Conservation (phyloP, 768 basidiomycete species). For the Rhizopogon roseolus region DNA sequence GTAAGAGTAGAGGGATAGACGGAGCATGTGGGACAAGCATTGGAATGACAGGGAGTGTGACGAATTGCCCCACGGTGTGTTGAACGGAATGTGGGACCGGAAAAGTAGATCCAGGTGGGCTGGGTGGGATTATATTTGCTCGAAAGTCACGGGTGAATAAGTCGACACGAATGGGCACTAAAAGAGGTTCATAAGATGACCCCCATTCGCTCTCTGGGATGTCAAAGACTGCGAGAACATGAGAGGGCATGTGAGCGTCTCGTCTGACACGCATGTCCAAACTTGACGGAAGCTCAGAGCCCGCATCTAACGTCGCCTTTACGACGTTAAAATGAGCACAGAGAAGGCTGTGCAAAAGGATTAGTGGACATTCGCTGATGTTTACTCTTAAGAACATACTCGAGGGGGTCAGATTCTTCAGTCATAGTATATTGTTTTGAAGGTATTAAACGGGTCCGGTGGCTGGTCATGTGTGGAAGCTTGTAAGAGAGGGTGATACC, state of each 20-base stretch:
- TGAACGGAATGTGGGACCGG: constrained; percentile 25
- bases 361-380: not conserved
- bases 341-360: constrained; percentile 18
- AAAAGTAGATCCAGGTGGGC: constrained; percentile 27
- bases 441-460: constrained; percentile 20
- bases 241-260: constrained; percentile 48
- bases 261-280: constrained; percentile 45
- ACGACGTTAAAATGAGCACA: constrained; percentile 31
- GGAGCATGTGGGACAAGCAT: constrained; percentile 45
- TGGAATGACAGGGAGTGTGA: constrained; percentile 50
- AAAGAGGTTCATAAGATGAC: constrained; percentile 31
- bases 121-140: constrained; percentile 29
- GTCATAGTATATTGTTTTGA: constrained; percentile 12
- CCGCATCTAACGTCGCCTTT: constrained; percentile 16
- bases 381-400: constrained; percentile 11
- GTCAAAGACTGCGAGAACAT: constrained; percentile 46
- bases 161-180: constrained; percentile 50
- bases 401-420: constrained; percentile 21
- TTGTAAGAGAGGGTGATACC: constrained; percentile 13
- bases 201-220: constrained; percentile 24
- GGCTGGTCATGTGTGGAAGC: constrained; percentile 9
- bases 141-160: constrained; percentile 38
- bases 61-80: constrained; percentile 20
- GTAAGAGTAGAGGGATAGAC: constrained; percentile 52
- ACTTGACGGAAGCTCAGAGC: constrained; percentile 32